phyloP scores from a whole-genome alignment of 495 filamentous ascomycete genomes.

The Aspergillus biplanus region DNA sequence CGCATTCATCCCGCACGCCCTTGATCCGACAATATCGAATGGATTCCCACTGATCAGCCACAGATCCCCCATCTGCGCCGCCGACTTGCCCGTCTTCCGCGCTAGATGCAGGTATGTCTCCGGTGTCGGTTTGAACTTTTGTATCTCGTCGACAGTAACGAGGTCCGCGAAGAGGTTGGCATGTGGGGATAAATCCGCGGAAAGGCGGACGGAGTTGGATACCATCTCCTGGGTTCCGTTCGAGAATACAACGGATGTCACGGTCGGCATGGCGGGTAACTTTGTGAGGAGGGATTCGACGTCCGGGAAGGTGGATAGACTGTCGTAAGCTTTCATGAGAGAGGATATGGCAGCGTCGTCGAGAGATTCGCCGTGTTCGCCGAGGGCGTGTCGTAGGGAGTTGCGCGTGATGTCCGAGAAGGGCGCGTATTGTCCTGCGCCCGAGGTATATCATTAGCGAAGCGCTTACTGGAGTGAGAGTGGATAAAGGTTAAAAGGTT shows the following conservation, averaged over 20 bases:
- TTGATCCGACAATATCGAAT: constrained; percentile 69
- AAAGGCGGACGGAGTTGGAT: constrained; percentile 57
- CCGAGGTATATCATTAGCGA: not conserved
- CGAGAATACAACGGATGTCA: constrained; percentile 70
- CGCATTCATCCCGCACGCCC: constrained; percentile 55
- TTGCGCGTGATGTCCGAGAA: constrained; percentile 68
- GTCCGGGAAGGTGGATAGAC: constrained; percentile 71
- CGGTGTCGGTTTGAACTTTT: constrained; percentile 71
- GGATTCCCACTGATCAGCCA: constrained; percentile 81
- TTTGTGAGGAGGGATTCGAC: constrained; percentile 55
- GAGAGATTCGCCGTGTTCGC: constrained; percentile 55
- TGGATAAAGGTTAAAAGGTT: not conserved
- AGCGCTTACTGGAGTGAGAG: not conserved
- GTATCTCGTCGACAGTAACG: constrained; percentile 63
- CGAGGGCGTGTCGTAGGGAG: constrained; percentile 65
- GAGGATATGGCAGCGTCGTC: constrained; percentile 39
- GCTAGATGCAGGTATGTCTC: constrained; percentile 65
- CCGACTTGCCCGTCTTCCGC: constrained; percentile 45
- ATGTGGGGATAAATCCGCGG: constrained; percentile 57
- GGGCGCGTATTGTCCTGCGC: constrained; percentile 59
- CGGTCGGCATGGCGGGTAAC: constrained; percentile 38
- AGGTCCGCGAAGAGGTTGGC: constrained; percentile 55
- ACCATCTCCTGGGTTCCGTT: constrained; percentile 74
- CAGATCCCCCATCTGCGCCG: constrained; percentile 53
- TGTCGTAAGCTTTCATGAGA: constrained; percentile 70